A percentile compares a stretch with the other conserved stretches of the same genome.
Evolutionary conservation across 345 rosid species (phyloP).

Genomic region (Microthlaspi erraticum): DNA sequence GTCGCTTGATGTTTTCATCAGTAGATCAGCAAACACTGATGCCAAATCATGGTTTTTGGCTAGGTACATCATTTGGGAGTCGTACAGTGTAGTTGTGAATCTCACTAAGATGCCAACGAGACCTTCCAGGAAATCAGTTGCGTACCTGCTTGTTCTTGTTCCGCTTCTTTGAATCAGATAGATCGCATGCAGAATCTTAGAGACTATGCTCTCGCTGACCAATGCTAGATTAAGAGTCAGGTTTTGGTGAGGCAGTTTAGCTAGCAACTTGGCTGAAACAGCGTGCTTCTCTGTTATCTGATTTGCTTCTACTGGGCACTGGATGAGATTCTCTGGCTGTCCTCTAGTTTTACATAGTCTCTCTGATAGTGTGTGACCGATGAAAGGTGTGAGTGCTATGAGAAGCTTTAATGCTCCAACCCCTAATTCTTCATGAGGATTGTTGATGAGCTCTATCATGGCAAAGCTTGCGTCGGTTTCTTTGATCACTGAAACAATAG

Average conservation of each 20-base stretch:
- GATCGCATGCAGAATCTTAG: constrained; percentile 59
- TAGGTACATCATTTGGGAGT: constrained; percentile 62
- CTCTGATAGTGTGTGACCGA: constrained; percentile 74
- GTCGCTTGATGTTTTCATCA: constrained; percentile 72
- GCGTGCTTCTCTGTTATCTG: constrained; percentile 76
- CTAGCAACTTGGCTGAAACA: constrained; percentile 71
- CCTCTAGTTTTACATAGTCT: constrained; percentile 78
- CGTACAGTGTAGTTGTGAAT: constrained; percentile 83
- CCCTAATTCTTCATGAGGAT: constrained; percentile 70
- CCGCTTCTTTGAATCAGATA: constrained; percentile 60
- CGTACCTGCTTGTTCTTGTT: constrained; percentile 68
- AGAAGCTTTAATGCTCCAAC: constrained; percentile 75
- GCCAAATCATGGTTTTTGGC: constrained; percentile 77
- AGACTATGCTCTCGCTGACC: constrained; percentile 54
- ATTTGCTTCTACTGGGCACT: constrained; percentile 45
- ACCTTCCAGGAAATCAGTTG: constrained; percentile 74
- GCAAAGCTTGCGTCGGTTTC: constrained; percentile 77
- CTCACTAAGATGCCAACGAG: constrained; percentile 82
- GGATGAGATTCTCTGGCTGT: constrained; percentile 73
- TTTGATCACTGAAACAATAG: constrained; percentile 60
- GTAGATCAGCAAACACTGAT: constrained; percentile 69
- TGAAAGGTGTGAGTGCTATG: constrained; percentile 58
- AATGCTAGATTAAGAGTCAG: constrained; percentile 80
- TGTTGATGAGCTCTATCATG: constrained; percentile 72
- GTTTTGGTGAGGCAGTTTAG: constrained; percentile 81